phyloP scores from a whole-genome alignment of 495 filamentous ascomycete genomes.

The Parmelia sp. region DNA sequence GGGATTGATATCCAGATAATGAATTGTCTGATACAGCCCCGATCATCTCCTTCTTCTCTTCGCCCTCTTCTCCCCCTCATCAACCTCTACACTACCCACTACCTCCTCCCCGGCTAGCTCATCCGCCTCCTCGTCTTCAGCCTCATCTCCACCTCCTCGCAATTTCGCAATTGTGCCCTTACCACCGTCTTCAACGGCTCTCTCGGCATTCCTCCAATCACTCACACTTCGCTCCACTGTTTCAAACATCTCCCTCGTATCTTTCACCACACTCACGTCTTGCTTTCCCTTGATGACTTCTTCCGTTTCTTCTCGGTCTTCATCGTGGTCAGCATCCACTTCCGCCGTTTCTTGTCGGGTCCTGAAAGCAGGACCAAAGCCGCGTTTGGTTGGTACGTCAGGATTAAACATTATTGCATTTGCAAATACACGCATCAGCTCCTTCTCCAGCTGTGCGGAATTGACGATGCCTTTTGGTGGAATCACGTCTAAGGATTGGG shows the following conservation, averaged over 20 bases:
- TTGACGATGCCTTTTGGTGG: conserved; percentile 92
- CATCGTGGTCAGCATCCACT: conserved; percentile 26
- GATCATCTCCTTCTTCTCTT: conserved; percentile 12
- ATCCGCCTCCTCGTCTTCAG: conserved; percentile 30
- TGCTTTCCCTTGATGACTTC: conserved; percentile 50
- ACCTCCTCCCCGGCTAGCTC: conserved; percentile 28
- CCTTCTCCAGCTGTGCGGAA: conserved; percentile 86
- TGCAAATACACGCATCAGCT: conserved; percentile 94
- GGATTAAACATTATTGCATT: conserved; percentile 98
- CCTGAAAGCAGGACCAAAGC: conserved; percentile 57
- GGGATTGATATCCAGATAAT: not conserved
- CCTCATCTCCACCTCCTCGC: conserved; percentile 21
- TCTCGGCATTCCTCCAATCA: conserved; percentile 55
- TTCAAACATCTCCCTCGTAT: conserved; percentile 74
- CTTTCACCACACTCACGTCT: conserved; percentile 74
- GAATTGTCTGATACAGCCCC: not conserved
- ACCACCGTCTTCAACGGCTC: conserved; percentile 28
- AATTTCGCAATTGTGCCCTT: not conserved
- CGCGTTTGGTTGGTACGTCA: conserved; percentile 53
- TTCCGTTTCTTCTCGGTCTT: conserved; percentile 36
- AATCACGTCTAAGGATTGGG: conserved; percentile 52
- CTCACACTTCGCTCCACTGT: conserved; percentile 60
- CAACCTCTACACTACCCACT: conserved; percentile 23
- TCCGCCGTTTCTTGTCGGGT: conserved; percentile 28
- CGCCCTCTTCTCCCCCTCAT: conserved; percentile 5